phyloP scores from a whole-genome alignment of 768 basidiomycete genomes.

The Panaeolus papilionaceus region DNA sequence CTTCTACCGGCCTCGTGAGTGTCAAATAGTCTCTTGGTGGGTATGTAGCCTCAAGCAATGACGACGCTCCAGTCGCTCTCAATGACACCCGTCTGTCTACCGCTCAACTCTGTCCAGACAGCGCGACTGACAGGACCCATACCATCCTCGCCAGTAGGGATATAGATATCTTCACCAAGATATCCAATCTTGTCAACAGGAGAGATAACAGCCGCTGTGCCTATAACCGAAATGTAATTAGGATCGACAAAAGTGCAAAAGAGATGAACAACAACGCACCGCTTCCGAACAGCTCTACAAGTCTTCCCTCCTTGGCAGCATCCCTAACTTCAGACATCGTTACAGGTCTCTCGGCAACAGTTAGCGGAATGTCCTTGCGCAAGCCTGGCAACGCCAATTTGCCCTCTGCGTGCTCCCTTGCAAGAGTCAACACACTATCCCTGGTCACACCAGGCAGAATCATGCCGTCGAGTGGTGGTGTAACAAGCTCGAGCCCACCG shows the following conservation, averaged over 20 bases:
- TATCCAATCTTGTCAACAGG: conserved; percentile 79
- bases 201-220: conserved; percentile 81
- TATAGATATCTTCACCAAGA: conserved; percentile 62
- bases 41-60: conserved; percentile 25
- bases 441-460: conserved; percentile 94
- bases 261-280: conserved; percentile 48
- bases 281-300: conserved; percentile 85
- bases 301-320: conserved; percentile 60
- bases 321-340: conserved; percentile 78
- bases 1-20: not conserved
- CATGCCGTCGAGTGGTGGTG: conserved; percentile 89
- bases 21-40: not conserved
- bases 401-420: conserved; percentile 63
- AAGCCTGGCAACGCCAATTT: conserved; percentile 53
- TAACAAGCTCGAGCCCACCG: conserved; percentile 81
- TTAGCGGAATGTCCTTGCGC: conserved; percentile 51
- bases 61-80: conserved; percentile 81
- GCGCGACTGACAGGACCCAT: conserved; percentile 82
- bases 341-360: conserved; percentile 71
- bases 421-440: conserved; percentile 79
- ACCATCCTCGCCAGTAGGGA: conserved; percentile 73
- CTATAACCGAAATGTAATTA: conserved; percentile 35
- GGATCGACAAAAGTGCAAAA: not conserved
- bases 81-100: conserved; percentile 80
- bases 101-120: conserved; percentile 75